These are phyloP conservation scores for Urochloa ruziziensis DNA, from an alignment of 176 grass and related monocot genomes.

Conservation along the genomic window DNA sequence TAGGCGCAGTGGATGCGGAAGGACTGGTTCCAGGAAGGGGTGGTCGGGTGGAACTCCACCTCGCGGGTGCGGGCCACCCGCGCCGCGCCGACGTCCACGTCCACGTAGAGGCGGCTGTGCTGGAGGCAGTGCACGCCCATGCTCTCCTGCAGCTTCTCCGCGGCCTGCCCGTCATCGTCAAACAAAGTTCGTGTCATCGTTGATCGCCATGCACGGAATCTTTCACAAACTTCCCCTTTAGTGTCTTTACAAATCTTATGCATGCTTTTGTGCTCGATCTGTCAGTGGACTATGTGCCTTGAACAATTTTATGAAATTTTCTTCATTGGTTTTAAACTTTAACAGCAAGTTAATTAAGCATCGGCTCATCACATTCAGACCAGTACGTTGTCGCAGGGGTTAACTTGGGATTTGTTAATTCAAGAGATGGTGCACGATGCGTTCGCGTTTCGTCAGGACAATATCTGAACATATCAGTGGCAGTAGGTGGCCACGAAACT, in stretches of 20 bases:
- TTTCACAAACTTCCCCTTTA: not conserved
- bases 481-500: conserved; percentile 29
- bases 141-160: conserved; percentile 55
- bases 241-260: too few relatives aligned
- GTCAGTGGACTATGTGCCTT: not conserved
- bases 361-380: not conserved
- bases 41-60: conserved; percentile 59
- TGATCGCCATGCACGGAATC: not conserved
- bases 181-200: not conserved
- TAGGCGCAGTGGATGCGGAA: conserved; percentile 82
- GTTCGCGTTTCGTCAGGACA: not conserved
- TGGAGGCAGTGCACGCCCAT: conserved; percentile 36
- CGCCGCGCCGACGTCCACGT: conserved; percentile 68
- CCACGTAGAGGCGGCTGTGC: conserved; percentile 61
- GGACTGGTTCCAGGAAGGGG: conserved; percentile 77
- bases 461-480: conserved; percentile 18
- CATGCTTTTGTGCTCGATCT: too few relatives aligned
- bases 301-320: not conserved
- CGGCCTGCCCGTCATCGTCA: conserved; percentile 19
- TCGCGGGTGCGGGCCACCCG: conserved; percentile 67
- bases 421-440: not conserved
- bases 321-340: not conserved
- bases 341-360: not conserved
- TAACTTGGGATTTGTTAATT: not conserved
- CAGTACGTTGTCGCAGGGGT: not conserved